Conservation (phyloP, 768 basidiomycete genomes). For the Pleurotus eryngii region DNA sequence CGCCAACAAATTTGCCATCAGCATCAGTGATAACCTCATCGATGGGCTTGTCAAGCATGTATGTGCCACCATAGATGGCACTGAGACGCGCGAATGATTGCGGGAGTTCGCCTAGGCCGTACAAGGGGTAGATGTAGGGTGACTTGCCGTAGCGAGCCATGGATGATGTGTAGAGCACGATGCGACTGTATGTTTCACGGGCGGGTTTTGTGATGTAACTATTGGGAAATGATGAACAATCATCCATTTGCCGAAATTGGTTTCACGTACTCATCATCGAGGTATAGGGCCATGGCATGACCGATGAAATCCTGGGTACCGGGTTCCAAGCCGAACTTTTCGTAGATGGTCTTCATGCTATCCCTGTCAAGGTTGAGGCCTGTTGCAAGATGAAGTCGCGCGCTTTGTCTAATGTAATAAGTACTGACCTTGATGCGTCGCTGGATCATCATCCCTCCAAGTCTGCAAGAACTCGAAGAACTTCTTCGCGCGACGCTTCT, state of each 20-base stretch:
- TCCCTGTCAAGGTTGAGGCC: slow-evolving; percentile 87
- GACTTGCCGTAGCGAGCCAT: slow-evolving; percentile 99
- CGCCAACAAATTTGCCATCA: slow-evolving; percentile 90
- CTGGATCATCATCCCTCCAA: slow-evolving; percentile 94
- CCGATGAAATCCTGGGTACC: slow-evolving; percentile 99
- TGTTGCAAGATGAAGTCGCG: slow-evolving; percentile 25
- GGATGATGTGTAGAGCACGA: slow-evolving; percentile 94
- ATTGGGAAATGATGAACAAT: not conserved
- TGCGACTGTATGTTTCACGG: slow-evolving; percentile 87
- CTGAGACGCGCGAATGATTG: slow-evolving; percentile 98
- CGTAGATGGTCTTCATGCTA: slow-evolving; percentile 92
- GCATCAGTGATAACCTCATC: slow-evolving; percentile 85
- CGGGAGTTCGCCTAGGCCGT: slow-evolving; percentile 97
- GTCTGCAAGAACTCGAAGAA: slow-evolving; percentile 97
- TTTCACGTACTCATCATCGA: slow-evolving; percentile 87
- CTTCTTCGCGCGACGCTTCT: slow-evolving; percentile 97
- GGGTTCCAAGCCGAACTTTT: slow-evolving; percentile 94
- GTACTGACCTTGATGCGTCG: slow-evolving; percentile 84
- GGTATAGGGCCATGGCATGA: slow-evolving; percentile 97
- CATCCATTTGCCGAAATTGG: slow-evolving; percentile 1
- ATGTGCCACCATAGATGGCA: slow-evolving; percentile 98
- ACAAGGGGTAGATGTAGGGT: slow-evolving; percentile 98
- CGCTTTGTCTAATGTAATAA: not conserved
- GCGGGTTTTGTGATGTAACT: slow-evolving; percentile 95
- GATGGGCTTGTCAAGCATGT: slow-evolving; percentile 98